phyloP scores from a whole-genome alignment of 495 filamentous ascomycete species.

The Trichoderma parareesei region DNA sequence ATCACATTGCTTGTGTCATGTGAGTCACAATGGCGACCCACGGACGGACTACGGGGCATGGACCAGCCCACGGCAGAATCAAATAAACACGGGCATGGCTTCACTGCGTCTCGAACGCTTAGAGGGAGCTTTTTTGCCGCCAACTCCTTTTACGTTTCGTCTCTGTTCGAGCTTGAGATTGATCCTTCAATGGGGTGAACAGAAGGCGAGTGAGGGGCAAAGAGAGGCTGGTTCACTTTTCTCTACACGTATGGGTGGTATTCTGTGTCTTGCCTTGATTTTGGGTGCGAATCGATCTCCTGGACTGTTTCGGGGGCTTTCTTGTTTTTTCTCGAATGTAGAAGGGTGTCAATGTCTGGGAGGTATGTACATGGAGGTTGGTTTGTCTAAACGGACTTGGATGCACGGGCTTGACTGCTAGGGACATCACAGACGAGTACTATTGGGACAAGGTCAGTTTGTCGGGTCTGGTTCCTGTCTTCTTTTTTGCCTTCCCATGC shows the following conservation, averaged over 20 bases:
- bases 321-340: not conserved
- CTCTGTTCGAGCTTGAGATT: not conserved
- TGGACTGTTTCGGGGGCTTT: not conserved
- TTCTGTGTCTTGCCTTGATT: not conserved
- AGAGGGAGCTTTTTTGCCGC: not conserved
- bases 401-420: conserved; percentile 1
- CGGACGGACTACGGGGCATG: not conserved
- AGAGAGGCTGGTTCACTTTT: not conserved
- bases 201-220: not conserved
- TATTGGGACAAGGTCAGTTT: not conserved
- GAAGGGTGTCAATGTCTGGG: not conserved
- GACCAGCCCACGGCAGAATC: not conserved
- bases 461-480: not conserved
- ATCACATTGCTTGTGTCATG: not conserved
- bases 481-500: conserved; percentile 4
- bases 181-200: not conserved
- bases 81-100: not conserved
- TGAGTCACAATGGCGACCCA: not conserved
- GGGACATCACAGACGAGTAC: not conserved
- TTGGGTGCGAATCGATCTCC: no score
- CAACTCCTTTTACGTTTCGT: not conserved
- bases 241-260: not conserved
- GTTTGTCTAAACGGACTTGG: not conserved
- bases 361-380: not conserved
- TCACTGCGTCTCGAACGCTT: not conserved